Evolutionary conservation across 2,329 filamentous ascomycete species (phyloP), one percentile per base, ranked within the genome.

Genomic region (Colletotrichum orchidophilum): DNA sequence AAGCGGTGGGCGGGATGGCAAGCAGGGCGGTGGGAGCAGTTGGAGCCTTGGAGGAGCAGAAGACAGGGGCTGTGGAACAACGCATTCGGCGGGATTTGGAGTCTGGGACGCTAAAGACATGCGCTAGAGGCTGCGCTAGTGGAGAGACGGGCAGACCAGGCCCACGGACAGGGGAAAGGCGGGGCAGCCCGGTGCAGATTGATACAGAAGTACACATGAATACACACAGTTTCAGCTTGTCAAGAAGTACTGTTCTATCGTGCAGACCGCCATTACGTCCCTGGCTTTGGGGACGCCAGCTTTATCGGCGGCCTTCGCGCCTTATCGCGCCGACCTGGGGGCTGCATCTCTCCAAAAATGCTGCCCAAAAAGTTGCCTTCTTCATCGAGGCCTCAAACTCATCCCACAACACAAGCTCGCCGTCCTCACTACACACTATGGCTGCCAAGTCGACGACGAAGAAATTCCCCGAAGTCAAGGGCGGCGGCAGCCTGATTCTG

Each of bases 401-500:
- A 5, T 21, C 39, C 42, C 27, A 50, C 26, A 9, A 21, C 31
- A 35, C 18, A 15, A 54, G 21, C n/a, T 53, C 46, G 12, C 29
- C 27, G 11, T 35, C 39, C 15, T n/a, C 39, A 33, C 26, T 21
- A 63, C 18, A 33, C 11, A 64, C 58, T 5, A 74, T 74, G 73
- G 27, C 71, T 33, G 61, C 63, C 15, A 67, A 72, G 29, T 57
- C 79, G 46, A 31, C 68, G 12, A 60, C 79, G 49, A 81, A 80
- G 61, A 80, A 88, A 61, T 98, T 93, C 78, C 94, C 95, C 68
- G 87, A 92, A 74, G 90, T 98, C 31, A 92, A 98, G 82, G 94
- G 94, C 67, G 96, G 96, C 62, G 96, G 95, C 70, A 98, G 96
- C 73, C 85, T 99, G 75, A 96, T 99, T 74, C 86, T 99, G 63